Evolutionary conservation across 2,329 filamentous ascomycete genomes (phyloP), one percentile per base, ranked within the genome.

Genomic region (Fusarium caatingaense): DNA sequence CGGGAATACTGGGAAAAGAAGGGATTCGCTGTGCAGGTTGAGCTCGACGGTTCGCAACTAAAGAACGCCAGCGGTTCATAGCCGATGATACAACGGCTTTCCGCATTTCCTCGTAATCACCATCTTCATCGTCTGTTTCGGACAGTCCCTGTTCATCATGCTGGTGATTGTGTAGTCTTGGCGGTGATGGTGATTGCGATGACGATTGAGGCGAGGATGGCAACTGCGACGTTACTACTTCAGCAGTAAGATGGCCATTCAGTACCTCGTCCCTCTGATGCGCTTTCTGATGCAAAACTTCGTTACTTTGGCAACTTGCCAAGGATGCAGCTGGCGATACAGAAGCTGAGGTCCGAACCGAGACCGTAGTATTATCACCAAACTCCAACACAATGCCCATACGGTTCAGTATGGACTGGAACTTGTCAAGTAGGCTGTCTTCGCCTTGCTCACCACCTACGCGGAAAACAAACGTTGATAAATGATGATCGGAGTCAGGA

Each of bases 381-480:
- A 91, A 87, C 66, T 93, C 89, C 56, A 96, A 83, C 44, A 89
- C 85, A 68, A 95, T 93, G 23, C 90, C 90, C 85, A 93, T 89
- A 51, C 88, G 85, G 18, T 81, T 83, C 69, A 97, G 83, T 63
- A 93, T 84, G 60, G 86, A 83, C 77, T 89, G 87, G 74, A 96
- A 94, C 72, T 91, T 92, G 61, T 91, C 88, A 68, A 88, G 85
- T 28, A 97, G 83, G 7, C 85, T 85, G 34, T 81, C 81, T 48
- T 86, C 80, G 48, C 87, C 86, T 60, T 85, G 84, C 74, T 88
- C 86, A 64, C 89, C 89, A 55, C 92, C 92, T 77, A 97, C 89
- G 74, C 91, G 91, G 78, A 96, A 93, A 59, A 97, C 81, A 74
- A 97, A 90, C 68, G 91, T 88, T 69, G 93, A 89, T 75, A 94